Evolutionary conservation across 768 basidiomycete genomes (phyloP).

Genomic region (Lanmaoa pseudosensibilis): DNA sequence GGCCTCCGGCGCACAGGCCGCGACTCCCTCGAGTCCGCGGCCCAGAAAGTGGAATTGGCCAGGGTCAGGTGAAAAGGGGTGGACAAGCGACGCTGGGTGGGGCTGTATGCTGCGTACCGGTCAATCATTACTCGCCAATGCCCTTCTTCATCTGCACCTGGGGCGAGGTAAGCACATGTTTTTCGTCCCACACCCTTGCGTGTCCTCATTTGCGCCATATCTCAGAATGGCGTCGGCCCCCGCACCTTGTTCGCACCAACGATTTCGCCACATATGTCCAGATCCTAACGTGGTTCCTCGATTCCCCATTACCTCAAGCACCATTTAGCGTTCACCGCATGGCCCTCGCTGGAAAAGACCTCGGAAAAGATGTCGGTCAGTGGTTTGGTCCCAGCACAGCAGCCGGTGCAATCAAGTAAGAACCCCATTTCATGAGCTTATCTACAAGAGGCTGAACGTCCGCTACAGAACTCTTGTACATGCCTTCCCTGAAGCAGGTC

Average conservation of each 20-base stretch:
- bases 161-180: constrained; percentile 55
- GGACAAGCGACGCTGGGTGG: constrained; percentile 87
- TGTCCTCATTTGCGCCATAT: constrained; percentile 8
- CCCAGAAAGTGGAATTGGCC: constrained; percentile 64
- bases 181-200: not conserved
- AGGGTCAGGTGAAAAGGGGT: constrained; percentile 66
- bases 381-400: constrained; percentile 99
- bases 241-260: constrained; percentile 53
- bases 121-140: constrained; percentile 79
- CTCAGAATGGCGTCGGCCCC: constrained; percentile 83
- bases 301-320: constrained; percentile 77
- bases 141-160: constrained; percentile 72
- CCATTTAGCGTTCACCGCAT: constrained; percentile 97
- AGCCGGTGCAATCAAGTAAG: constrained; percentile 92
- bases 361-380: constrained; percentile 93
- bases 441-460: constrained; percentile 3
- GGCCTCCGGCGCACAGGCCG: constrained; percentile 32
- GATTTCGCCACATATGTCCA: constrained; percentile 87
- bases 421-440: not conserved
- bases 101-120: constrained; percentile 91
- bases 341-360: constrained; percentile 90
- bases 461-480: constrained; percentile 68
- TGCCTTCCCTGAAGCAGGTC: constrained; percentile 73
- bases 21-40: constrained; percentile 43
- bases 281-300: constrained; percentile 93